Evolutionary conservation across 163 green algal genomes (phyloP).

Genomic region (Chlorella variabilis): DNA sequence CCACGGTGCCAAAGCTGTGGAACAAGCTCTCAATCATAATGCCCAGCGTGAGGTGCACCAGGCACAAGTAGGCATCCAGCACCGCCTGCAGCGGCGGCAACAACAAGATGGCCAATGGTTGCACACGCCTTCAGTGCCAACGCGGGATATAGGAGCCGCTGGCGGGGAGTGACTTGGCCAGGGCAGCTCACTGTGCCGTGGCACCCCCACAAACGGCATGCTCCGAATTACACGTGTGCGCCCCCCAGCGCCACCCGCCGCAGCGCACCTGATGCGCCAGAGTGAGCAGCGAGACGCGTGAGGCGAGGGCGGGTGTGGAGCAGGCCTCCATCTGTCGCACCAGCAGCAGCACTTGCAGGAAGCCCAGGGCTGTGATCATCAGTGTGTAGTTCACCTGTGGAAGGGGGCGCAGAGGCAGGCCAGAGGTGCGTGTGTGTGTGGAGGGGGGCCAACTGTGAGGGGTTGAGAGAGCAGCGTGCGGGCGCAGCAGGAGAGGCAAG

Average conservation of each 20-base stretch:
- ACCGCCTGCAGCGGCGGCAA: constrained; percentile 76
- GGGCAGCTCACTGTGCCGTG: too few species aligned
- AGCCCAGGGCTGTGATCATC: constrained; percentile 59
- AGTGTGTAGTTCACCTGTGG: constrained; percentile 74
- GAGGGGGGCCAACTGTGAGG: not conserved
- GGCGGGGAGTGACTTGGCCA: too few species aligned
- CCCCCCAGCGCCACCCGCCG: too few species aligned
- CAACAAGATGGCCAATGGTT: too few species aligned
- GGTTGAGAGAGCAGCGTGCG: too few species aligned
- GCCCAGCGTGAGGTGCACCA: constrained; percentile 70
- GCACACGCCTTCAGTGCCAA: too few species aligned
- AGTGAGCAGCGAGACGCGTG: constrained; percentile 73
- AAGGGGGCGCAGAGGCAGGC: not conserved
- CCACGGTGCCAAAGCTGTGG: constrained; percentile 70
- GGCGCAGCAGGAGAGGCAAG: too few species aligned
- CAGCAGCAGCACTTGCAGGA: constrained; percentile 79
- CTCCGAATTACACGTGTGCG: too few species aligned
- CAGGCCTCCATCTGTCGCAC: constrained; percentile 81
- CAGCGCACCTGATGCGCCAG: constrained; percentile 65
- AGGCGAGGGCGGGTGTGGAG: constrained; percentile 59
- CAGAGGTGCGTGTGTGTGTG: not conserved
- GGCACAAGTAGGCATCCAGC: constrained; percentile 87
- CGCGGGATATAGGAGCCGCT: too few species aligned
- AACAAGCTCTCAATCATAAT: constrained; percentile 80
- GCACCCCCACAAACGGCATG: too few species aligned